Base-by-base conservation (phyloP, 371 early-diverging fungal species). In the Fennellomyces sp. region DNA sequence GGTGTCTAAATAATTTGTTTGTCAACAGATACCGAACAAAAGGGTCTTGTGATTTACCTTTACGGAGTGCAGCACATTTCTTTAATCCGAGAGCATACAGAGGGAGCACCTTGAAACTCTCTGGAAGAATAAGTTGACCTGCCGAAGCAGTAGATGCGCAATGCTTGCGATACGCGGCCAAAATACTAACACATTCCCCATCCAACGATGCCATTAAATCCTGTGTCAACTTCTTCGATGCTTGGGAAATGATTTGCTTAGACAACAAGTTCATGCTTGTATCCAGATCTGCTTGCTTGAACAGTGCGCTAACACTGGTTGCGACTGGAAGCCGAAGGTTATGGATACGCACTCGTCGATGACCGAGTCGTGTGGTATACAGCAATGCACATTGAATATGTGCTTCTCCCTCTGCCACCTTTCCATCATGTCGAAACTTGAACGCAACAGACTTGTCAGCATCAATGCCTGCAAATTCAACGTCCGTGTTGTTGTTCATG, bases 91-190 rank as follows among this genome's bases (percentile, higher is more conserved):
- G 56, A 6, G 51, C 48, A 80, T 91, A 95, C 33, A 98, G 76
- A n/a, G 99, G 98, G 55, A 92, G 84, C 58, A 96, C 78, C 75
- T 98, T 98, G 79, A 91, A 95, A 0, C 94, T 87, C 69, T 98
- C 99, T 12, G 99, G 98, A 47, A 98, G 76, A 56, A 98, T 97
- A 6, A 98, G 83, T 79, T 97, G 98, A 25, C 96, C 96, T 6
- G 95, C 87, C 2, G 94, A 84, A 11, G 93, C 92, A 5, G 90
- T 82, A 4, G 93, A 78, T 11, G 97, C 96, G 64, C 95, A 95
- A 71, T 95, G 88, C 53, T 89, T 91, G 48, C 99, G 92, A 67
- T 98, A 98, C 0, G 97, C 86, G 17, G 94, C 82, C 47, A 98
- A 73, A 49, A 97, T 87, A 66, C 92, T 88, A 52, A 93, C 91